Percentiles rank a stretch among this genome's conserved stretches.
Evolutionary conservation across 2,329 filamentous ascomycete genomes (phyloP).

Genomic region (Colletotrichum sp.): DNA sequence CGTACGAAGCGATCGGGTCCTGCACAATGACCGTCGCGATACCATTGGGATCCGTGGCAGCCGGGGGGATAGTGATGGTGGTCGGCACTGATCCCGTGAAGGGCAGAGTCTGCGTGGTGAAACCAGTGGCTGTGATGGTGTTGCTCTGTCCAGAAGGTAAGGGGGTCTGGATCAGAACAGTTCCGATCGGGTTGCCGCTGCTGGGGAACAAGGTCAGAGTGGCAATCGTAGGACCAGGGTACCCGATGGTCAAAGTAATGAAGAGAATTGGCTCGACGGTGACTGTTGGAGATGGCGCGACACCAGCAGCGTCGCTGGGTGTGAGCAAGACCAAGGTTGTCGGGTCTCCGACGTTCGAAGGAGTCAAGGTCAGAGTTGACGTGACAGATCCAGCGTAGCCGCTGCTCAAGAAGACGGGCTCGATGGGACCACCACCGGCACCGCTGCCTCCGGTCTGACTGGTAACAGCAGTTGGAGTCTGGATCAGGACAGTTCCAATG

Average conservation of each 20-base stretch:
- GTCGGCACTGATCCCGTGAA: background rate
- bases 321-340: slow-evolving; percentile 11
- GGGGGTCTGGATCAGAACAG: background rate
- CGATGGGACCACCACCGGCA: background rate
- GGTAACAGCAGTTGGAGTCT: background rate
- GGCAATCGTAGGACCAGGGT: background rate
- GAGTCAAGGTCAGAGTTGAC: slow-evolving; percentile 6
- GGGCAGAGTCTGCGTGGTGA: background rate
- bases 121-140: background rate
- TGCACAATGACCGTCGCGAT: background rate
- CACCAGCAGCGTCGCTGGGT: background rate
- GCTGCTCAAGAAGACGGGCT: background rate
- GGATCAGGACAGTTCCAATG: background rate
- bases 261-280: background rate
- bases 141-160: background rate
- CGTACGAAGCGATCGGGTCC: background rate
- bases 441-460: background rate
- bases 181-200: background rate
- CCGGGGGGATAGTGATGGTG: background rate
- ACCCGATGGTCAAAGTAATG: background rate
- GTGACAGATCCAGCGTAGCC: slow-evolving; percentile 1
- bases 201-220: background rate
- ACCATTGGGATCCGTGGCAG: background rate
- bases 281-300: background rate
- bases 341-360: background rate